phyloP scores from a whole-genome alignment of 768 basidiomycete genomes.

The Chiua virens region DNA sequence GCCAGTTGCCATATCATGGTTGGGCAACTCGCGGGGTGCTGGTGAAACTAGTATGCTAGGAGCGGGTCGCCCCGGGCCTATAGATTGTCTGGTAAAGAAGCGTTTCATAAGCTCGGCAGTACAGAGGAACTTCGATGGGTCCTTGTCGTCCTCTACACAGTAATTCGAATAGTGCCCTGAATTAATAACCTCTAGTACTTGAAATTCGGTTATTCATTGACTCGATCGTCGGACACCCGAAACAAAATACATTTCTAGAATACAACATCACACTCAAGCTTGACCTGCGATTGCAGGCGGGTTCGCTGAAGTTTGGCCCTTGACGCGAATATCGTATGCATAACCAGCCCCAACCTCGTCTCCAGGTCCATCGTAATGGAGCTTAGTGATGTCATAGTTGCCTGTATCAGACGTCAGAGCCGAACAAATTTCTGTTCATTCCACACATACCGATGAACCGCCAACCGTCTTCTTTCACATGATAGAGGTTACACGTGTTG shows the following conservation, averaged over 20 bases:
- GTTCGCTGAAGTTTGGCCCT: slow-evolving; percentile 54
- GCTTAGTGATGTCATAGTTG: slow-evolving; percentile 86
- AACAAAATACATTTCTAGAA: slow-evolving; percentile 20
- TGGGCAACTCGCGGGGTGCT: neutral
- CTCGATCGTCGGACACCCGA: neutral
- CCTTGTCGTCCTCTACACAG: neutral
- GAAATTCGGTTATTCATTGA: neutral
- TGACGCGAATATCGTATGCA: slow-evolving; percentile 74
- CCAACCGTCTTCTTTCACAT: slow-evolving; percentile 95
- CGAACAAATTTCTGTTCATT: slow-evolving; percentile 2
- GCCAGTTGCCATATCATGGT: slow-evolving; percentile 8
- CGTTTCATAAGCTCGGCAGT: slow-evolving; percentile 34
- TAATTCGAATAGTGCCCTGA: too few species aligned
- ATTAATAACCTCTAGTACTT: too few species aligned
- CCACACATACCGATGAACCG: slow-evolving; percentile 78
- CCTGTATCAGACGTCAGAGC: slow-evolving; percentile 44
- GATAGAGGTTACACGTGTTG: slow-evolving; percentile 94
- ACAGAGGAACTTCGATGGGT: neutral
- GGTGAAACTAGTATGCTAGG: neutral
- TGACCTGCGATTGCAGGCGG: slow-evolving; percentile 37
- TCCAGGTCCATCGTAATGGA: slow-evolving; percentile 90
- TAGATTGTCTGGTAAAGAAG: slow-evolving; percentile 24
- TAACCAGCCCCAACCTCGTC: slow-evolving; percentile 72
- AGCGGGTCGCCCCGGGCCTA: slow-evolving; percentile 3
- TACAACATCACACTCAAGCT: slow-evolving; percentile 29